Evolutionary conservation across 345 rosid genomes (phyloP).

Genomic region (Citrus unshiu): DNA sequence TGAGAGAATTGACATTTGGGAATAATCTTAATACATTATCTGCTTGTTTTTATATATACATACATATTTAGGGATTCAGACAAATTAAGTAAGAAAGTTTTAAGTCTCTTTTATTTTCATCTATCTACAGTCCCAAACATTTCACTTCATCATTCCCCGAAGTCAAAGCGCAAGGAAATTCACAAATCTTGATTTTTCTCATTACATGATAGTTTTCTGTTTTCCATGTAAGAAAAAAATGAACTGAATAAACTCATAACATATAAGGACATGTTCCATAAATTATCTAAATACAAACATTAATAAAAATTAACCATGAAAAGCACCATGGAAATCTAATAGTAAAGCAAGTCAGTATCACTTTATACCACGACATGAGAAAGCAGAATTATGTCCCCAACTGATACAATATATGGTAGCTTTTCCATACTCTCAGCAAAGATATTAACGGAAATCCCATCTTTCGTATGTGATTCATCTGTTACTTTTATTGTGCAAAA

Average conservation of each 20-base stretch:
- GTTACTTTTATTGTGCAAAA: constrained; percentile 43
- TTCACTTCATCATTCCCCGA: neutral
- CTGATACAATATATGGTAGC: constrained; percentile 50
- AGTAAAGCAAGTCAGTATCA: neutral
- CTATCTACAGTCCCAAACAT: neutral
- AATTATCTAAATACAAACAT: constrained; percentile 6
- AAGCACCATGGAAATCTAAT: neutral
- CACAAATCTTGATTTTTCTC: neutral
- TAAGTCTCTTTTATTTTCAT: neutral
- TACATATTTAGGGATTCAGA: neutral
- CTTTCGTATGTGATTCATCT: constrained; percentile 44
- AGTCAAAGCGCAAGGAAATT: neutral
- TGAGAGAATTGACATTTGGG: neutral
- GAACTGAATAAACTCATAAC: neutral
- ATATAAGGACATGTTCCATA: neutral
- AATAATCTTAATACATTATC: neutral
- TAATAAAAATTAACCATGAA: constrained; percentile 3
- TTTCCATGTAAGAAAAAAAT: neutral
- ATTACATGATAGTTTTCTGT: neutral
- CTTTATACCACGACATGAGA: constrained; percentile 50
- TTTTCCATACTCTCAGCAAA: constrained; percentile 34
- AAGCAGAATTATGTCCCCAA: constrained; percentile 58
- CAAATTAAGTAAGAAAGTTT: neutral
- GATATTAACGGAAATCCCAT: constrained; percentile 46
- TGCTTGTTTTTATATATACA: too few species aligned